Percentiles rank a stretch among this genome's conserved stretches.
phyloP scores from a whole-genome alignment of 139 green algal species.

The Tetradesmus obliquus region DNA sequence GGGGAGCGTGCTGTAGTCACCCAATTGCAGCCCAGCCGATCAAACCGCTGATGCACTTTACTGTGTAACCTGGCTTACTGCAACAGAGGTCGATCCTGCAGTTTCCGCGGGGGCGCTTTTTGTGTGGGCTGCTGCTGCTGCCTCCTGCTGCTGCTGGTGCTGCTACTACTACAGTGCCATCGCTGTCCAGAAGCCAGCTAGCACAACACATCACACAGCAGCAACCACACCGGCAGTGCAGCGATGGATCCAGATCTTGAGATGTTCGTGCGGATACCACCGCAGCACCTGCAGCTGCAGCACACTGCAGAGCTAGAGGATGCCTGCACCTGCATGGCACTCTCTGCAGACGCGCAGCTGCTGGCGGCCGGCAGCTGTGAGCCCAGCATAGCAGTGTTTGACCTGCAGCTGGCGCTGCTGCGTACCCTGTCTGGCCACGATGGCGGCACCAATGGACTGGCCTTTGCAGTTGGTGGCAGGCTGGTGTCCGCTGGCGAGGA shows the following conservation, averaged over 20 bases:
- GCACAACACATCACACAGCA: neutral
- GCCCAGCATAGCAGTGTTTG: neutral
- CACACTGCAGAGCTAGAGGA: conserved; percentile 20
- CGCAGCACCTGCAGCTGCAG: conserved; percentile 7
- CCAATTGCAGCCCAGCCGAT: neutral
- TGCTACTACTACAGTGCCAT: neutral
- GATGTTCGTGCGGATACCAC: neutral
- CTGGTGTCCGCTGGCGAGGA: conserved; percentile 41
- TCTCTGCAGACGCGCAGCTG: neutral
- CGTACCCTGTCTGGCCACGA: neutral
- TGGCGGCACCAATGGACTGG: conserved; percentile 18
- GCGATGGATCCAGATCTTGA: conserved; percentile 27
- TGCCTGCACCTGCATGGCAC: conserved; percentile 19
- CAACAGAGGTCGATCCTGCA: too few species aligned
- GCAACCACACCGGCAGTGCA: neutral
- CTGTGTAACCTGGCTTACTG: too few species aligned
- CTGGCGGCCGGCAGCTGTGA: conserved; percentile 11
- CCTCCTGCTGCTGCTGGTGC: neutral
- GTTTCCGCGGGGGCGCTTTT: too few species aligned
- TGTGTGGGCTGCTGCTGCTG: neutral
- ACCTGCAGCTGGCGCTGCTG: neutral
- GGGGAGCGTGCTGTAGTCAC: neutral
- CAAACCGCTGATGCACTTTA: too few species aligned
- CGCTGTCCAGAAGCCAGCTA: neutral
- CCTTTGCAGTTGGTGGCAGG: neutral